Conservation (phyloP, 148 eudicot genomes). For the Rhododendron henanense region DNA sequence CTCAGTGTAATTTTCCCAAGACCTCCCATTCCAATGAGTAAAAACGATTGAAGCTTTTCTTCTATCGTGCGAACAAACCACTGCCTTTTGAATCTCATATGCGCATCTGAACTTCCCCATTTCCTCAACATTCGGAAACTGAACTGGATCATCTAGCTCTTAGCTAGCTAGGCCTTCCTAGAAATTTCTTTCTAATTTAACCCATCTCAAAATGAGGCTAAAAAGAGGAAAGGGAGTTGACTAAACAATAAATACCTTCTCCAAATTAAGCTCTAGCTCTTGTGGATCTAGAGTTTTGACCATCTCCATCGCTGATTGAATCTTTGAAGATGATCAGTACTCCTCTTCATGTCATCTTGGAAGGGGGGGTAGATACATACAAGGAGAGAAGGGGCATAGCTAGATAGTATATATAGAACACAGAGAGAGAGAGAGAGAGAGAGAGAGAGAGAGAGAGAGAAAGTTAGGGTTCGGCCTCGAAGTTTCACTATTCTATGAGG, state of each 20-base stretch:
- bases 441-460: neutral
- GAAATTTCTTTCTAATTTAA: neutral
- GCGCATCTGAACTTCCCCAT: neutral
- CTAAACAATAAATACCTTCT: neutral
- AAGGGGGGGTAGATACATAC: neutral
- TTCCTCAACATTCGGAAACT: neutral
- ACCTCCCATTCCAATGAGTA: neutral
- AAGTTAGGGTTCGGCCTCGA: neutral
- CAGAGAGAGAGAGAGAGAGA: no score
- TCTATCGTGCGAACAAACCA: neutral
- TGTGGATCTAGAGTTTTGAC: neutral
- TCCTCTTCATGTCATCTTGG: neutral
- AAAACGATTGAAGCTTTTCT: neutral
- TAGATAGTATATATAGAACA: no score
- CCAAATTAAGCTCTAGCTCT: neutral
- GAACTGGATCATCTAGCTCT: no score
- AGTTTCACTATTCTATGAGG: neutral
- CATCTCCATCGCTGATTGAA: neutral
- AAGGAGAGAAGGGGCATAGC: neutral
- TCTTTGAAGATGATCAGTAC: neutral
- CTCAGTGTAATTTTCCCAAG: neutral
- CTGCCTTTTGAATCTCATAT: neutral
- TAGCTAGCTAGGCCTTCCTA: neutral
- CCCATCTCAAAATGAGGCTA: neutral
- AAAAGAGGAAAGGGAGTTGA: neutral